phyloP scores from a whole-genome alignment of 257 asterid species.

The Jaltomata sinuosa region DNA sequence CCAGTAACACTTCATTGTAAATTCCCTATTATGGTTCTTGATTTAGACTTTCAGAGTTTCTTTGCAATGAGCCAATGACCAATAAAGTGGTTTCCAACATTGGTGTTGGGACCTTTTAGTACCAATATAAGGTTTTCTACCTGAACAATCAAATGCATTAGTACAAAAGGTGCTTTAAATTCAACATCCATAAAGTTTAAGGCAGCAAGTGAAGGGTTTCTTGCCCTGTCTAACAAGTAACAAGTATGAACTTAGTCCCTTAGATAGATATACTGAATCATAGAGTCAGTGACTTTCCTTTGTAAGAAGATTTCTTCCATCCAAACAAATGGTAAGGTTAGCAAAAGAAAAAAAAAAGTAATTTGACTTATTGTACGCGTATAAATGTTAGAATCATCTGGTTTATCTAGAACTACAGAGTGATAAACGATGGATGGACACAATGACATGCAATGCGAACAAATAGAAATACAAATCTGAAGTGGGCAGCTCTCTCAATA shows the following conservation, averaged over 20 bases:
- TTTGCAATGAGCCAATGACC: neutral
- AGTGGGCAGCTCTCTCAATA: too few species aligned
- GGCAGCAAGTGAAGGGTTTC: neutral
- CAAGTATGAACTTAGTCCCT: neutral
- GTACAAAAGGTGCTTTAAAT: neutral
- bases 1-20: neutral
- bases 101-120: neutral
- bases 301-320: too few species aligned
- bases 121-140: neutral
- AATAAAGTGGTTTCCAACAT: neutral
- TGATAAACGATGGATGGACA: too few species aligned
- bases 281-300: too few species aligned
- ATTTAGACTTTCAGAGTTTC: neutral
- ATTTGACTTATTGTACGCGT: too few species aligned
- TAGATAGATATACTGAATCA: neutral
- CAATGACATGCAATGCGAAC: too few species aligned
- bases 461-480: too few species aligned
- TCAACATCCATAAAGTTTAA: neutral
- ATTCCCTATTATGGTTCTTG: neutral
- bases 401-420: too few species aligned
- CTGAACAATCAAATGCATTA: neutral
- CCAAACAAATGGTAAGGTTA: too few species aligned
- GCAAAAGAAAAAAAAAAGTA: too few species aligned
- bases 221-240: neutral
- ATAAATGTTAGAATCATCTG: too few species aligned